Evolutionary conservation across 495 filamentous ascomycete genomes (phyloP), one percentile per base, ranked within the genome.

Genomic region (Annulohypoxylon maeteangense): DNA sequence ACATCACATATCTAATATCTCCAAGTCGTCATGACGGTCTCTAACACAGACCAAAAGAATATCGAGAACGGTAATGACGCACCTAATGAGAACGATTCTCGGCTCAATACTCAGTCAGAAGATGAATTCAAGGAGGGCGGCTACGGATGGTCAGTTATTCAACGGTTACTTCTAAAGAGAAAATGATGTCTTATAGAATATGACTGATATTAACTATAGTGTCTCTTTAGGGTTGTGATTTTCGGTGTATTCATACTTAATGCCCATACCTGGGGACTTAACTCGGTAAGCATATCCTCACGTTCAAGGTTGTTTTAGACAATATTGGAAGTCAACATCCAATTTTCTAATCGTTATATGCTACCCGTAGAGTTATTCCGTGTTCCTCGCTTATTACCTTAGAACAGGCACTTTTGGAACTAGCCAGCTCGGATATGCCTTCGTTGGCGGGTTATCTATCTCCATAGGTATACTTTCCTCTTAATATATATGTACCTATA

Each of bases 331-430:
- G 3, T n/a, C 31, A 10, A 16, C 47, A n/a, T 42, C 38, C 44
- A 36, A 32, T 31, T 36, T 36, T 34, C 53, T 67, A 65, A 69
- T 18, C 4, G n/a, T 54, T 18, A 25, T 29, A 25, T 65, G 2
- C 16, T 16, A 8, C 18, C n/a, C 16, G 18, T 65, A 88, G 85
- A 81, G 85, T 3, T 94, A 89, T 67, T 89, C 89, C 11, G 89
- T 94, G 10, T 93, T 90, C 76, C 87, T 93, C 2, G 87, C 88
- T 11, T 85, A 91, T 74, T 94, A 93, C 69, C 84, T 93, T 29
- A 84, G 85, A 4, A 78, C 86, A 44, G 76, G 88, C 57, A 79
- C 81, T 16, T 91, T 89, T 65, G 86, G 84, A 7, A 84, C 88
- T 5, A 87, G 85, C 1, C 79, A 84, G 0, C 78, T 91, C 3